Base-by-base conservation (phyloP, 805 yeast genomes). In the Myxozyma udenii region DNA sequence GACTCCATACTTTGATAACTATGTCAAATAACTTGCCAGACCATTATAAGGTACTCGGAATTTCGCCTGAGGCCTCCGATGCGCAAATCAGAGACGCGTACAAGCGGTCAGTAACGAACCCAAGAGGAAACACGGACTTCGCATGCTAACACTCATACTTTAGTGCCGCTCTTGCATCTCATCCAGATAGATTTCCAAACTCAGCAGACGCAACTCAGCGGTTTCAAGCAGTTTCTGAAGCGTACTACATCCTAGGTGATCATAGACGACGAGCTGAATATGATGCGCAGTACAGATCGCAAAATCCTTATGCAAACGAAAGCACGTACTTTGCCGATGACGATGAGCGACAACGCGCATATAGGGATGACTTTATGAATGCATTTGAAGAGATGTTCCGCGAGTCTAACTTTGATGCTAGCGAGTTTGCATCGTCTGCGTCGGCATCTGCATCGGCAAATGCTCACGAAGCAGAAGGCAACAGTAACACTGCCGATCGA, bases 301-400 rank as follows among this genome's bases (percentile, higher is more conserved):
- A 38, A 11, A 38, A 39, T 22, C 46, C 47, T 16, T 36, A 45
- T 22, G 26, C 47, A 6, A 18, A 44, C 19, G 41, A 23, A 11
- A 14, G 24, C 16, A 24, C 37, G 23, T 41, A 49, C 30, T 44
- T 44, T 30, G 9, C 48, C 19, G 38, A 14, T 24, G 57, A 54
- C 32, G 56, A 53, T 21, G 57, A 42, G 16, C 54, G 55, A n/a
- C 45, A 50, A 21, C 16, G 33, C 5, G 25, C 49, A 25, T 60
- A 51, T 38, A 42, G 44, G 22, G 40, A 57, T 14, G 63, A 60
- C 24, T 60, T 60, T 41, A 49, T 38, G 53, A 40, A 41, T 19
- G 60, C 60, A 6, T 60, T 60, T 46, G 63, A 60, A 28, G 63
- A 60, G 16, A 57, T 60, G 59, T 50, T 60, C 40, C 35, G 46